A percentile compares a stretch with the other conserved stretches of the same genome.
Evolutionary conservation across 1,284 basidiomycete genomes (phyloP).

Genomic region (Malassezia caprae): DNA sequence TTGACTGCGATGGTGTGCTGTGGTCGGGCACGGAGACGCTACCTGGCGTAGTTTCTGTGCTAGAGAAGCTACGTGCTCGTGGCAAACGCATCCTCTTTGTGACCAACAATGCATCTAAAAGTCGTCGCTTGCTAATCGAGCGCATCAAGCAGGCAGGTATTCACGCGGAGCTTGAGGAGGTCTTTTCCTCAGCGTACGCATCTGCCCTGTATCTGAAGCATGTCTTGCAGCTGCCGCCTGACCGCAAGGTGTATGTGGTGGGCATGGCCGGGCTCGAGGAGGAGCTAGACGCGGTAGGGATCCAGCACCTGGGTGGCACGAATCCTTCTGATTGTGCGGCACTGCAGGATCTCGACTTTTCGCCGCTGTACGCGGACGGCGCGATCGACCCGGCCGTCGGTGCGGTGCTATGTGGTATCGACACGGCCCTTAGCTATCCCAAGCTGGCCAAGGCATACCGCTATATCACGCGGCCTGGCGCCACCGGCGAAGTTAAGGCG

Average conservation of each 20-base stretch:
- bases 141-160: conserved; percentile 86
- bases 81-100: conserved; percentile 87
- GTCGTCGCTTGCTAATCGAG: conserved; percentile 69
- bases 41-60: conserved; percentile 49
- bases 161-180: conserved; percentile 73
- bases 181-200: conserved; percentile 89
- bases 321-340: conserved; percentile 72
- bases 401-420: conserved; percentile 74
- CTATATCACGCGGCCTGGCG: conserved; percentile 56
- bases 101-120: conserved; percentile 96
- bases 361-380: conserved; percentile 52
- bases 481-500: conserved; percentile 23
- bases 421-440: conserved; percentile 58
- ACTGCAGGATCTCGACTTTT: conserved; percentile 61
- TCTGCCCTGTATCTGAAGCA: conserved; percentile 84
- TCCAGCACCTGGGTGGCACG: conserved; percentile 72
- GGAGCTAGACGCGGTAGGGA: conserved; percentile 73
- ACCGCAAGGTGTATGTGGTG: conserved; percentile 91
- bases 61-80: conserved; percentile 47
- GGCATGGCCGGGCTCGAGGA: conserved; percentile 87
- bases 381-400: conserved; percentile 67
- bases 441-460: conserved; percentile 88
- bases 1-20: conserved; percentile 73
- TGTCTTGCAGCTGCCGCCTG: conserved; percentile 73
- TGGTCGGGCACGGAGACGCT: conserved; percentile 64